Percentiles rank a stretch among this genome's conserved stretches.
phyloP scores from a whole-genome alignment of 768 basidiomycete species.

The Leccinum subgranulosum region DNA sequence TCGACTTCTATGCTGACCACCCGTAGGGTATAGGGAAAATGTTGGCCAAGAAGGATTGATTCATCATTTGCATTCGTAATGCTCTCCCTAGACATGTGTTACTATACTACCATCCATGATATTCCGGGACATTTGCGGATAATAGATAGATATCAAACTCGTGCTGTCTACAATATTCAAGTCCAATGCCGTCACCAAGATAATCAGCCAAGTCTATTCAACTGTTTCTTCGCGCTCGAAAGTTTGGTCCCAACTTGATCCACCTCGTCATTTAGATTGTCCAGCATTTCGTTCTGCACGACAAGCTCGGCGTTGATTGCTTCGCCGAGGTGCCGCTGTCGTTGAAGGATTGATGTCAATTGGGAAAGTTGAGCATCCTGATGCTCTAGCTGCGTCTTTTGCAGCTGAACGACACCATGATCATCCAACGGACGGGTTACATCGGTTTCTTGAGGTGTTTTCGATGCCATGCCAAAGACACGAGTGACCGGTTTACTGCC shows the following conservation, averaged over 20 bases:
- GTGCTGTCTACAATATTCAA: conserved; percentile 21
- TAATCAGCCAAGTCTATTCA: conserved; percentile 68
- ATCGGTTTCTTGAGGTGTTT: conserved; percentile 72
- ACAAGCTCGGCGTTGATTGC: conserved; percentile 83
- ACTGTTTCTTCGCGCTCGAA: conserved; percentile 71
- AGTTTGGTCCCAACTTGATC: conserved; percentile 79
- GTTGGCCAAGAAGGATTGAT: conserved; percentile 37
- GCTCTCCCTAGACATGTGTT: conserved; percentile 23
- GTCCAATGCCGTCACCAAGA: conserved; percentile 2
- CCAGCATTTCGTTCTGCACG: conserved; percentile 82
- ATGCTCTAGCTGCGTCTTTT: conserved; percentile 74
- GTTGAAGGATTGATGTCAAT: conserved; percentile 75
- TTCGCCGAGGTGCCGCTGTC: conserved; percentile 83
- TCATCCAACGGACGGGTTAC: conserved; percentile 87
- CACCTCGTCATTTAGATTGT: conserved; percentile 72
- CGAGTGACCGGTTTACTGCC: conserved; percentile 53
- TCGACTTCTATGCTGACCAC: conserved; percentile 13
- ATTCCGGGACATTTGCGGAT: conserved; percentile 12
- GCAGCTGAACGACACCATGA: conserved; percentile 72
- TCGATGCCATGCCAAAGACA: conserved; percentile 69
- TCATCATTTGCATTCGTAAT: conserved; percentile 1
- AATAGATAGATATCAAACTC: conserved; percentile 2
- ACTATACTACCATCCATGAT: conserved; percentile 18
- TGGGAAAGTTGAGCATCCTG: conserved; percentile 83
- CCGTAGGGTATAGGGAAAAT: conserved; percentile 57